phyloP scores from a whole-genome alignment of 1,284 basidiomycete genomes.

The Boletellus sp. region DNA sequence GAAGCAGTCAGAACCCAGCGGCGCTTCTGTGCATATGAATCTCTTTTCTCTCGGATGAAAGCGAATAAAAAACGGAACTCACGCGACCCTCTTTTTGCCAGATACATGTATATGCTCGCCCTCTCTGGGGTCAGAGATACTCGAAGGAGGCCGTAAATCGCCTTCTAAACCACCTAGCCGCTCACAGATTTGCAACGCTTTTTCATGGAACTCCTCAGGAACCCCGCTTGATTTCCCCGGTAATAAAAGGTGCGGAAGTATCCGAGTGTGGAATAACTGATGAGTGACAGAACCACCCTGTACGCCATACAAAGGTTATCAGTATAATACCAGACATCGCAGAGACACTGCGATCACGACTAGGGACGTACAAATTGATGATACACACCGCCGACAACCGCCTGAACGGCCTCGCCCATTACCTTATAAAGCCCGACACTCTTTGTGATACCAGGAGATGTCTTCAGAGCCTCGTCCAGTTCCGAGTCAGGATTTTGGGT shows the following conservation, averaged over 20 bases:
- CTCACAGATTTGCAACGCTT: slow-evolving; percentile 28
- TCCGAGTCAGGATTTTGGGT: slow-evolving; percentile 23
- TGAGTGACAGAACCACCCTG: slow-evolving; percentile 35
- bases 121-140: not conserved
- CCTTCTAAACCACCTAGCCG: slow-evolving; percentile 32
- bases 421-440: slow-evolving; percentile 72
- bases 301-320: not conserved
- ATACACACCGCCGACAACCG: slow-evolving; percentile 71
- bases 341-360: not conserved
- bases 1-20: slow-evolving; percentile 13
- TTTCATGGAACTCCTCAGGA: slow-evolving; percentile 31
- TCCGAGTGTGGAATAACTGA: slow-evolving; percentile 32
- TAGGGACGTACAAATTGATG: slow-evolving; percentile 66
- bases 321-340: slow-evolving; percentile 1
- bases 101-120: slow-evolving; percentile 7
- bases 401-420: slow-evolving; percentile 70
- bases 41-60: not conserved
- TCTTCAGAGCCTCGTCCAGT: slow-evolving; percentile 22
- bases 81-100: slow-evolving; percentile 21
- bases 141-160: slow-evolving; percentile 12
- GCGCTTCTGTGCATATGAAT: slow-evolving; percentile 17
- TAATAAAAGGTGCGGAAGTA: slow-evolving; percentile 33
- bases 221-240: slow-evolving; percentile 26
- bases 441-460: slow-evolving; percentile 34
- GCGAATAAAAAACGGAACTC: slow-evolving; percentile 7